phyloP scores from a whole-genome alignment of 257 asterid genomes.

The Catharanthus roseus region DNA sequence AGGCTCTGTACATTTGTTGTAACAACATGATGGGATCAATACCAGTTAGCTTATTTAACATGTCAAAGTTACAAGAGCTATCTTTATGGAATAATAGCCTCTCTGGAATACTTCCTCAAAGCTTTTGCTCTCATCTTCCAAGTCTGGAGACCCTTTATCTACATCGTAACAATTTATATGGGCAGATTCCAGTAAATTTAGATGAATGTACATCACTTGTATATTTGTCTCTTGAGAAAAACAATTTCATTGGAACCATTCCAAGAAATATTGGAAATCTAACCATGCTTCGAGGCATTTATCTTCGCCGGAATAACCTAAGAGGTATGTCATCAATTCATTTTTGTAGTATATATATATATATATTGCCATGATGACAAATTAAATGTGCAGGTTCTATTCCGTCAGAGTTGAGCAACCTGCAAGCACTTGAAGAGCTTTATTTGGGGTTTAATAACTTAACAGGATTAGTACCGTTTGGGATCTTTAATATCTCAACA shows the following conservation, averaged over 20 bases:
- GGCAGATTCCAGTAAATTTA: background rate
- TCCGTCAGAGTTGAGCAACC: constrained; percentile 22
- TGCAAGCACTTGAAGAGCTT: constrained; percentile 7
- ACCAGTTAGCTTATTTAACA: constrained; percentile 16
- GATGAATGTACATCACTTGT: background rate
- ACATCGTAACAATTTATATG: background rate
- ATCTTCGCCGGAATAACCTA: background rate
- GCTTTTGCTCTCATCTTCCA: constrained; percentile 17
- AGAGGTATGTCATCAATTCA: background rate
- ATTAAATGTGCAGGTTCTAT: constrained; percentile 16
- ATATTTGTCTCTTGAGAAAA: background rate
- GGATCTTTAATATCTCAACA: constrained; percentile 29
- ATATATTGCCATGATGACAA: too few species aligned
- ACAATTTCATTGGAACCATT: constrained; percentile 19
- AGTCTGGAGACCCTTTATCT: background rate
- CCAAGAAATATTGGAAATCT: constrained; percentile 30
- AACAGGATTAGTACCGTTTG: constrained; percentile 20
- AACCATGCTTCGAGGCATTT: background rate
- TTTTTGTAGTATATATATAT: too few species aligned
- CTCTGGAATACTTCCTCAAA: constrained; percentile 15
- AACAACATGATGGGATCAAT: constrained; percentile 22
- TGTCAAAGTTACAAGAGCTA: constrained; percentile 12
- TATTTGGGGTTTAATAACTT: constrained; percentile 12
- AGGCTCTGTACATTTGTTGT: constrained; percentile 5
- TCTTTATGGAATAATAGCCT: background rate